Evolutionary conservation across 345 rosid genomes (phyloP).

Genomic region (Dipteronia dyeriana): DNA sequence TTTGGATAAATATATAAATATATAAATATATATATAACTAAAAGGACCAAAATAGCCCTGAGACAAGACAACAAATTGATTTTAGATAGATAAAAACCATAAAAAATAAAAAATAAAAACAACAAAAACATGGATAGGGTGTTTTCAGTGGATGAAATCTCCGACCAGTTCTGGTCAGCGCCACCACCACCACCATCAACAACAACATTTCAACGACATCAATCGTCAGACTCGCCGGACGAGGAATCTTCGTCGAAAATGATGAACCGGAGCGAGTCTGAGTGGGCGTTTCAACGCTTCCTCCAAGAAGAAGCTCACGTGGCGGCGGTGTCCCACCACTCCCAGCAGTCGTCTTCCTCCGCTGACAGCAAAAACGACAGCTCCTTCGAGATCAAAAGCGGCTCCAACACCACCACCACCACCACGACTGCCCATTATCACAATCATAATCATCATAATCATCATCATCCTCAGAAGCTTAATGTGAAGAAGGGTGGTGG

Average conservation of each 20-base stretch:
- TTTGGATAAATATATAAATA: neutral
- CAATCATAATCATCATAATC: neutral
- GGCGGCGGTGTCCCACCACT: constrained; percentile 19
- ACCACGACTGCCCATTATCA: neutral
- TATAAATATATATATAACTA: neutral
- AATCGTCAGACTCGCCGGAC: neutral
- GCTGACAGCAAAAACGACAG: constrained; percentile 26
- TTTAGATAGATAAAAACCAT: constrained; percentile 8
- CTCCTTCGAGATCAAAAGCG: constrained; percentile 36
- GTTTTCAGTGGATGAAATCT: constrained; percentile 61
- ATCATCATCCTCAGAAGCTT: neutral
- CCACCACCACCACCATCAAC: constrained; percentile 12
- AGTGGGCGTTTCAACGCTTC: constrained; percentile 78
- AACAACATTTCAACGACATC: neutral
- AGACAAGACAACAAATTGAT: neutral
- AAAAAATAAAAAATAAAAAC: constrained; percentile 5
- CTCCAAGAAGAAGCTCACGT: constrained; percentile 51
- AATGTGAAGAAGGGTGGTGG: neutral
- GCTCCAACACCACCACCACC: neutral
- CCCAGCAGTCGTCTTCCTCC: constrained; percentile 20
- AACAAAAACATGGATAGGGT: constrained; percentile 47
- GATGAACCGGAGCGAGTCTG: constrained; percentile 72
- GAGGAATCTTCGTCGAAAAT: constrained; percentile 24
- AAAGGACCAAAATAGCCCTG: neutral
- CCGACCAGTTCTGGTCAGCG: constrained; percentile 54